Evolutionary conservation across 2,329 filamentous ascomycete genomes (phyloP).

Genomic region (Ophiocordyceps camponoti-leonardi): DNA sequence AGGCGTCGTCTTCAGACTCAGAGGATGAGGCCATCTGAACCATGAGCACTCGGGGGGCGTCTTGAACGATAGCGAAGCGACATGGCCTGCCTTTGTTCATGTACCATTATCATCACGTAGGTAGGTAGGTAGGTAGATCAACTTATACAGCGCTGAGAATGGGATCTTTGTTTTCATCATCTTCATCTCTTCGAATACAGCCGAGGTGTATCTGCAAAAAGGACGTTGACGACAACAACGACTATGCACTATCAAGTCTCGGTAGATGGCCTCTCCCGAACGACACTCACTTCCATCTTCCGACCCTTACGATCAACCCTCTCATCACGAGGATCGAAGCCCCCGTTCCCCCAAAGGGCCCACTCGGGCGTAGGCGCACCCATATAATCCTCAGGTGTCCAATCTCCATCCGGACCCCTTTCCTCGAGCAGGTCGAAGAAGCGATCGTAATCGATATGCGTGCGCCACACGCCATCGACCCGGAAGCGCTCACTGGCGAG

Average conservation of each 20-base stretch:
- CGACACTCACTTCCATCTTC: constrained; percentile 30
- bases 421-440: constrained; percentile 78
- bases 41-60: too few relatives aligned
- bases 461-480: constrained; percentile 70
- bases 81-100: background rate
- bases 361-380: constrained; percentile 72
- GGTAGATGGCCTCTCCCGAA: constrained; percentile 12
- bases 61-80: background rate
- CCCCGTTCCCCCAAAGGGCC: constrained; percentile 88
- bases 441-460: constrained; percentile 71
- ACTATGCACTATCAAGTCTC: constrained; percentile 2
- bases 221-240: too few relatives aligned
- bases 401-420: constrained; percentile 46
- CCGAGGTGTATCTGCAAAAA: background rate
- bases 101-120: background rate
- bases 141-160: background rate
- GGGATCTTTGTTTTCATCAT: background rate
- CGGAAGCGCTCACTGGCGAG: constrained; percentile 70
- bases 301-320: constrained; percentile 77
- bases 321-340: constrained; percentile 81
- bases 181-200: background rate
- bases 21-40: too few relatives aligned
- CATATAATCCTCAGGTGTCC: constrained; percentile 83
- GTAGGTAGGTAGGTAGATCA: background rate
- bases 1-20: too few relatives aligned